Conservation (phyloP, 2,329 filamentous ascomycete species). For the Purpureocillium takamizusanense region DNA sequence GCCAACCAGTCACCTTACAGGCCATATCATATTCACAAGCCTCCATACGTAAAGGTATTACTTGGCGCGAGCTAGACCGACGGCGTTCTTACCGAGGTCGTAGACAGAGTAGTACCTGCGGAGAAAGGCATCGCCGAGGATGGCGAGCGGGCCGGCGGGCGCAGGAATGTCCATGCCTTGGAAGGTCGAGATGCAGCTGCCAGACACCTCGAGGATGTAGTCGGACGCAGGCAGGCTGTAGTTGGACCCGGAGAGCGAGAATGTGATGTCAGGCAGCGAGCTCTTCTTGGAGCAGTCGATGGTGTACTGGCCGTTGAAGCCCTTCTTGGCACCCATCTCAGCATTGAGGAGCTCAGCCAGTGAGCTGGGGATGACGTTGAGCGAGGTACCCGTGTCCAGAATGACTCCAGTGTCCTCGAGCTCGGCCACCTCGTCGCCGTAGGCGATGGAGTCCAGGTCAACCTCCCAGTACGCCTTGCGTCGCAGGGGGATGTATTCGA, state of each 20-base stretch:
- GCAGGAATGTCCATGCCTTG: conserved; percentile 92
- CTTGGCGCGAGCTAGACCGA: conserved; percentile 84
- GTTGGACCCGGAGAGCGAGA: conserved; percentile 83
- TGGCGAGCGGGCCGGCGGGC: conserved; percentile 83
- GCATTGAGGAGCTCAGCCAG: conserved; percentile 95
- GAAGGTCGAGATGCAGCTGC: conserved; percentile 94
- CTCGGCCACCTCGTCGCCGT: conserved; percentile 78
- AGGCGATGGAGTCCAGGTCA: conserved; percentile 83
- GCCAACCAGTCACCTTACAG: too few species aligned
- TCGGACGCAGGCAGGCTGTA: conserved; percentile 84
- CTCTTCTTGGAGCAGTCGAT: conserved; percentile 81
- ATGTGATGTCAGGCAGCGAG: conserved; percentile 80
- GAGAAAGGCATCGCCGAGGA: conserved; percentile 81
- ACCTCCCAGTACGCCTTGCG: conserved; percentile 99
- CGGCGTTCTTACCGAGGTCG: conserved; percentile 79
- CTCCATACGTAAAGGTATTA: conserved; percentile 11
- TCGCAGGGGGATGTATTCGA: conserved; percentile 88
- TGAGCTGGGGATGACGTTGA: conserved; percentile 86
- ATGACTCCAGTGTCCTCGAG: conserved; percentile 94
- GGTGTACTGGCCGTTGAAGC: conserved; percentile 92
- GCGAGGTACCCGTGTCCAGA: conserved; percentile 94
- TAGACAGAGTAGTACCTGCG: conserved; percentile 94
- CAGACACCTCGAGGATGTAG: conserved; percentile 93
- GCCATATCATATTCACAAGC: background rate
- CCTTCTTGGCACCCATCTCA: conserved; percentile 97